These are phyloP conservation scores for Papilionanthe hybrid DNA, from an alignment of 116 monocot species.

Conservation along the genomic window DNA sequence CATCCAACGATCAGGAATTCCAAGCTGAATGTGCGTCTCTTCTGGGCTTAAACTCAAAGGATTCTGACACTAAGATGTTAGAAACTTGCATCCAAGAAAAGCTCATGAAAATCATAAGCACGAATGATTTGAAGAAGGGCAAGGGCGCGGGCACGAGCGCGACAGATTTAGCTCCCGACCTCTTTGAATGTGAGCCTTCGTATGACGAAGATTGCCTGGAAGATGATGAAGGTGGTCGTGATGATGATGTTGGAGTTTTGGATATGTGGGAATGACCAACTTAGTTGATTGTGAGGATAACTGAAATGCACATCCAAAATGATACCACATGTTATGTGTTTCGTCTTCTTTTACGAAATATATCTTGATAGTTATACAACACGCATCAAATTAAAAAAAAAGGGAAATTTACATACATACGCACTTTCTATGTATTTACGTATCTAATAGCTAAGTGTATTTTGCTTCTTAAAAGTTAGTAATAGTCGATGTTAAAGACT, in stretches of 20 bases:
- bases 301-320: too few species aligned
- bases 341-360: too few species aligned
- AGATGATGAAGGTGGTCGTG: slow-evolving; percentile 18
- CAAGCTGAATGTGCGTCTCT: slow-evolving; percentile 52
- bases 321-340: too few species aligned
- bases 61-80: slow-evolving; percentile 24
- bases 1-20: slow-evolving; percentile 70
- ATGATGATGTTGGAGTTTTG: slow-evolving; percentile 19
- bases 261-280: slow-evolving; percentile 7
- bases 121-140: slow-evolving; percentile 52
- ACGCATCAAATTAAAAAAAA: too few species aligned
- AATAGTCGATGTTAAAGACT: too few species aligned
- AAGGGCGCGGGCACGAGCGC: neutral
- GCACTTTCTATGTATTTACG: too few species aligned
- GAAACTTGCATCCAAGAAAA: slow-evolving; percentile 58
- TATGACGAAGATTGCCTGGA: slow-evolving; percentile 14
- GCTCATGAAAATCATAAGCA: slow-evolving; percentile 38
- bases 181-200: slow-evolving; percentile 8
- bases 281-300: neutral
- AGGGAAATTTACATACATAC: too few species aligned
- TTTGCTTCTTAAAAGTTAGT: too few species aligned
- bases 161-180: too few species aligned
- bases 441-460: too few species aligned
- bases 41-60: slow-evolving; percentile 46
- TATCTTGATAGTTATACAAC: too few species aligned